phyloP scores from a whole-genome alignment of 768 basidiomycete genomes.

The Omphalotus guepiniiformis region DNA sequence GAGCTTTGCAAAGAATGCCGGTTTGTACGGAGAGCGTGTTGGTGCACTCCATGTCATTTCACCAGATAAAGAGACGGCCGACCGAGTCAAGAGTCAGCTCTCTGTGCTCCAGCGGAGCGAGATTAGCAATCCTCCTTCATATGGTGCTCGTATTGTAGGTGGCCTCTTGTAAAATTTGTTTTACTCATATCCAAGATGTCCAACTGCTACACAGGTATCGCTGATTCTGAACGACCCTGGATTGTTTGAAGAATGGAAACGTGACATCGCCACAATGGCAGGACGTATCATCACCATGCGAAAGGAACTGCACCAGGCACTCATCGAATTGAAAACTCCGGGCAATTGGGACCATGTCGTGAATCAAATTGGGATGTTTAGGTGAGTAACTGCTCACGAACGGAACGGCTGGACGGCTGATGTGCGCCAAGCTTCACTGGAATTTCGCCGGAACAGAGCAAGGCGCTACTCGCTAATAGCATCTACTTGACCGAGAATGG shows the following conservation, averaged over 20 bases:
- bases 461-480: constrained; percentile 60
- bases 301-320: constrained; percentile 62
- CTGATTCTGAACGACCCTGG: constrained; percentile 72
- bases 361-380: constrained; percentile 98
- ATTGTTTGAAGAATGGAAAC: constrained; percentile 86
- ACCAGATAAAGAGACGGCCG: constrained; percentile 57
- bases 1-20: constrained; percentile 98
- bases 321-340: constrained; percentile 80
- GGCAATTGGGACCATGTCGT: constrained; percentile 96
- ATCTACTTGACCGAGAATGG: constrained; percentile 86
- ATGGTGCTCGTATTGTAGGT: constrained; percentile 84
- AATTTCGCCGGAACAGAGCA: constrained; percentile 60
- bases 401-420: constrained; percentile 8
- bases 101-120: constrained; percentile 90
- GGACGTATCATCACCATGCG: constrained; percentile 92
- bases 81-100: constrained; percentile 78
- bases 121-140: constrained; percentile 91
- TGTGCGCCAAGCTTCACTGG: constrained; percentile 70
- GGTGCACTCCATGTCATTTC: constrained; percentile 89
- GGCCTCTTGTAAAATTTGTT: background rate
- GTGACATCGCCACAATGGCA: constrained; percentile 90
- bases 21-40: constrained; percentile 90
- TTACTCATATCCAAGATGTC: background rate
- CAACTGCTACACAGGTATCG: constrained; percentile 49
- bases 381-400: constrained; percentile 41